Evolutionary conservation across 441 rosid genomes (phyloP).

Genomic region (Brassica hybrid): DNA sequence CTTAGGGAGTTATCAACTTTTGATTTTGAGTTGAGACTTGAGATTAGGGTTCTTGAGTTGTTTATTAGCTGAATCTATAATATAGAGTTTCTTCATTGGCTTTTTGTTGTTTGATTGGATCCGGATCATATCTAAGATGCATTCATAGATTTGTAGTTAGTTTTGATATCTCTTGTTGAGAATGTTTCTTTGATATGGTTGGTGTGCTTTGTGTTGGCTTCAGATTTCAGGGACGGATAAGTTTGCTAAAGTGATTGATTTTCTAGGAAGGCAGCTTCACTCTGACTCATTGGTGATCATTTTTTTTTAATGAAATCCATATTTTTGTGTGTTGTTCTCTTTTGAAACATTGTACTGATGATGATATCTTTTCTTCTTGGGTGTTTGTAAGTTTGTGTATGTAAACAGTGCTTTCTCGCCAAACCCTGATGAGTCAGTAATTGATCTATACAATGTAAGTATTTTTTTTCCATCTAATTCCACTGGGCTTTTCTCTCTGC

Average conservation of each 20-base stretch:
- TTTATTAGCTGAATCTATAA: too few relatives aligned
- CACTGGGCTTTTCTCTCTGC: neutral
- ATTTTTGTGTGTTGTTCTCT: slow-evolving; percentile 23
- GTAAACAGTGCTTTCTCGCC: slow-evolving; percentile 93
- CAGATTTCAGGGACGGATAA: slow-evolving; percentile 78
- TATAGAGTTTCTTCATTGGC: neutral
- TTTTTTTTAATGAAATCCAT: too few relatives aligned
- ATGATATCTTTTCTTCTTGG: slow-evolving; percentile 22
- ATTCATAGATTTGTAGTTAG: too few relatives aligned
- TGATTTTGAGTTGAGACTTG: neutral
- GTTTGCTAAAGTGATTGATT: slow-evolving; percentile 89
- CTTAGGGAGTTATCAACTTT: neutral
- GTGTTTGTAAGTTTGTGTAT: slow-evolving; percentile 64
- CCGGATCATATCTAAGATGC: neutral
- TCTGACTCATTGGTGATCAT: slow-evolving; percentile 74
- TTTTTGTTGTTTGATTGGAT: neutral
- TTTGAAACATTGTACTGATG: neutral
- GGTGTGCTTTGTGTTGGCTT: slow-evolving; percentile 7
- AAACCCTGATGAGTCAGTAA: slow-evolving; percentile 78
- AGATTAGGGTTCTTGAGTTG: slow-evolving; percentile 22
- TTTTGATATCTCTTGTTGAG: neutral
- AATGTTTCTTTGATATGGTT: neutral
- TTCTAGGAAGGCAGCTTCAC: slow-evolving; percentile 78
- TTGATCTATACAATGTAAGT: slow-evolving; percentile 74
- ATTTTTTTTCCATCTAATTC: neutral